Percentiles rank a stretch among this genome's conserved stretches.
Evolutionary conservation across 2,329 filamentous ascomycete species (phyloP).

Genomic region (Conoideocrella luteorostrata): DNA sequence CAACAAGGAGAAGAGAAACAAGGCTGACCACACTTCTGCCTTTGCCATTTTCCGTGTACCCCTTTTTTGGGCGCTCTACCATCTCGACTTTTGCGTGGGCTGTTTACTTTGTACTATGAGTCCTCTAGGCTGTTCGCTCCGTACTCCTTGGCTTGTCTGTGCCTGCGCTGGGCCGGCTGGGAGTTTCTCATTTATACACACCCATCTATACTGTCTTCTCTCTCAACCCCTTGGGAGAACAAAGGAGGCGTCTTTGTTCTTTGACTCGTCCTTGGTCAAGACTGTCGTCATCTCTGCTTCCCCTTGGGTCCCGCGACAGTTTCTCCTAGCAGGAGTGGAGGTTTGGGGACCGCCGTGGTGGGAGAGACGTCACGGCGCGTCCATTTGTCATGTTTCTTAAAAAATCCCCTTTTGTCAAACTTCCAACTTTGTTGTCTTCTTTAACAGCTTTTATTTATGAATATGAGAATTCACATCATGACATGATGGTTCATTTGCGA

Average conservation of each 20-base stretch:
- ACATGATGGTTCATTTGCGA: constrained; percentile 10
- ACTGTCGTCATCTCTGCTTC: not conserved
- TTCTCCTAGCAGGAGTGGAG: constrained; percentile 25
- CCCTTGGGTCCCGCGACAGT: constrained; percentile 40
- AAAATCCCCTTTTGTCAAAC: constrained; percentile 1
- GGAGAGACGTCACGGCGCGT: constrained; percentile 55
- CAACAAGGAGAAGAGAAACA: constrained; percentile 5
- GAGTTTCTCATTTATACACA: constrained; percentile 16
- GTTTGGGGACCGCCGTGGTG: constrained; percentile 39
- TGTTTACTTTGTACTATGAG: too few species aligned
- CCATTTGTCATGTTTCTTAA: constrained; percentile 12
- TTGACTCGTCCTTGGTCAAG: not conserved
- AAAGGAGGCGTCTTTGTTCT: not conserved
- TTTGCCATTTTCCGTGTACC: constrained; percentile 2
- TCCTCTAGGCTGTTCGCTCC: too few species aligned
- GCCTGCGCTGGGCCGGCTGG: constrained; percentile 7
- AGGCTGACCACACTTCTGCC: constrained; percentile 7
- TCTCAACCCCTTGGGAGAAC: constrained; percentile 40
- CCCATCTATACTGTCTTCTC: constrained; percentile 57
- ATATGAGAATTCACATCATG: constrained; percentile 18
- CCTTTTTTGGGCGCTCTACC: too few species aligned
- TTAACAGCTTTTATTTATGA: constrained; percentile 18
- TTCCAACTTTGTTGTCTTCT: constrained; percentile 8
- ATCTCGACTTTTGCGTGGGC: too few species aligned
- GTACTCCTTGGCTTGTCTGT: too few species aligned